phyloP scores from a whole-genome alignment of 2,329 filamentous ascomycete genomes.

The Chaetomium olivaceum region DNA sequence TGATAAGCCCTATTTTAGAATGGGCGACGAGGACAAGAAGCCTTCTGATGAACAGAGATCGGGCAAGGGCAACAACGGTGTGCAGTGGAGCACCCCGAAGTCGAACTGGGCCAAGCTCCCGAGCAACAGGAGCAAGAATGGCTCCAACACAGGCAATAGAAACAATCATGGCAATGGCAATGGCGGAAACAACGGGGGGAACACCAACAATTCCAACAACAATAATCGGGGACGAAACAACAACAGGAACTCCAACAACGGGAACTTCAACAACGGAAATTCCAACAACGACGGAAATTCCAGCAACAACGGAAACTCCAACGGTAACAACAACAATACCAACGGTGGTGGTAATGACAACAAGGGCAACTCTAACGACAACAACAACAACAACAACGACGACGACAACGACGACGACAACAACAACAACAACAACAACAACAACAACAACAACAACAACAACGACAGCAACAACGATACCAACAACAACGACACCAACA shows the following conservation, averaged over 20 bases:
- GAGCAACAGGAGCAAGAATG: constrained; percentile 14
- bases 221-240: background rate
- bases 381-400: constrained; percentile 6
- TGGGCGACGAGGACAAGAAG: background rate
- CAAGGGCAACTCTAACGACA: background rate
- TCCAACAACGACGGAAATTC: background rate
- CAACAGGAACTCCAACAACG: background rate
- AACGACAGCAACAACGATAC: background rate
- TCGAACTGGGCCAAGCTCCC: constrained; percentile 7
- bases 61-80: constrained; percentile 10
- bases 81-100: constrained; percentile 22
- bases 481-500: constrained; percentile 3
- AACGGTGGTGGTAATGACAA: background rate
- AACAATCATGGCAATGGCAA: background rate
- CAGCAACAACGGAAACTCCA: background rate
- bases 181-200: background rate
- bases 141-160: background rate
- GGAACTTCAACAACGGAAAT: background rate
- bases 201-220: background rate
- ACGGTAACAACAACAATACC: background rate
- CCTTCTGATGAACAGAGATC: background rate
- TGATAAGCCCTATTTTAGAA: background rate
- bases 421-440: background rate
- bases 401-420: background rate
- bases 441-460: background rate